Percentiles rank a stretch among this genome's conserved stretches.
These are phyloP conservation scores for Avicennia marina DNA, from an alignment of 257 asterid species.

Conservation along the genomic window DNA sequence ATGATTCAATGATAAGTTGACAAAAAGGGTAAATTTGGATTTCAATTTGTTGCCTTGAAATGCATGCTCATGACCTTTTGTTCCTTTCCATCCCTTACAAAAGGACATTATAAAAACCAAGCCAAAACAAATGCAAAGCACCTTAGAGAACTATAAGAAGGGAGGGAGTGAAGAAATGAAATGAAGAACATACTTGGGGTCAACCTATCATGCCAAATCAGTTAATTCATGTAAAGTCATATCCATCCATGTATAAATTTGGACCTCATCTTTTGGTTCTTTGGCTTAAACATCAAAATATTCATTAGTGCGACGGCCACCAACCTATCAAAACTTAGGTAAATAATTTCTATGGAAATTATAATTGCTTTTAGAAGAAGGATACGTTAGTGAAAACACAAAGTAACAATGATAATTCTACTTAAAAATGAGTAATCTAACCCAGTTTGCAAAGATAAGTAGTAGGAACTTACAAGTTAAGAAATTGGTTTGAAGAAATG, in stretches of 20 bases:
- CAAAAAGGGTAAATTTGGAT: no score
- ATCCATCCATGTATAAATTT: slow-evolving; percentile 98
- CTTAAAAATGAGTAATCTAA: slow-evolving; percentile 14
- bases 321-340: slow-evolving; percentile 43
- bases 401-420: slow-evolving; percentile 77
- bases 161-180: slow-evolving; percentile 5
- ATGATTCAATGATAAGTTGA: no score
- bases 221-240: slow-evolving; percentile 95
- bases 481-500: no score
- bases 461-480: no score
- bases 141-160: neutral
- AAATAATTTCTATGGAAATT: neutral
- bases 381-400: slow-evolving; percentile 89
- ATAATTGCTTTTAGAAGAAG: neutral
- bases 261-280: slow-evolving; percentile 99
- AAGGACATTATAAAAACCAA: no score
- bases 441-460: neutral
- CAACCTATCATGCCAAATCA: slow-evolving; percentile 66
- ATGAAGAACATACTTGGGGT: neutral
- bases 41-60: no score
- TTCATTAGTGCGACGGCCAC: slow-evolving; percentile 71
- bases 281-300: slow-evolving; percentile 96
- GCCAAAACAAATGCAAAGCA: no score
- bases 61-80: no score
- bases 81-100: no score